Base-by-base conservation (phyloP, 2,329 filamentous ascomycete genomes). In the Pseudogymnoascus sp. region DNA sequence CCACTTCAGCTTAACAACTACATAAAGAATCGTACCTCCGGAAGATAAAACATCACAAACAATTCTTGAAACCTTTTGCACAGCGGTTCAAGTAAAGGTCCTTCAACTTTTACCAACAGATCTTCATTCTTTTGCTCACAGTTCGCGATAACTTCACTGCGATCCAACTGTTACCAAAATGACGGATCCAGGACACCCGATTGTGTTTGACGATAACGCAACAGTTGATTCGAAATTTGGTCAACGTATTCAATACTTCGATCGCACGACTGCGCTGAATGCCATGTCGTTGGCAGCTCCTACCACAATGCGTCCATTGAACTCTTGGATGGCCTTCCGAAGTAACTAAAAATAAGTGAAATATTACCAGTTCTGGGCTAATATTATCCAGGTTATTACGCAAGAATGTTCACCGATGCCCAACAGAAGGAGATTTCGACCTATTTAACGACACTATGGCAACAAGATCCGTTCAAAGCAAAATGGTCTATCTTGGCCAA, bases 391-490 rank as follows among this genome's bases (percentile, higher is more conserved):
- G 64, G 52, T 4, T 65, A 59, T 58, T 65, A 65, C 40, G 62
- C 64, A 10, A 58, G 58, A 37, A 64, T 64, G 18, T 66, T 65
- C 42, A 58, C 58, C 13, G 42, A 55, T 8, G 58, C 63, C 31
- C 65, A 64, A 58, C 68, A 69, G 55, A 69, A 68, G 42, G 62
- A 67, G 25, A 64, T 65, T 12, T 69, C 67, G 10, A 42, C 40
- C 1, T 58, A 62, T 33, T 62, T 68, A 35, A 69, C 63, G 27
- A 15, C 58, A 3, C 58, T 68, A 29, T 68, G 67, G 66, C 58
- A 65, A 31, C 10, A 60, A 4, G 67, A 68, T 55, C 66, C 65
- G 7, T 69, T 69, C 61, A 64, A 67, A 21, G 65, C 64, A 10
- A 69, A 67, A 58, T 70, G 67, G 55, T 33, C 62, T 5, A 66